Percentiles rank a stretch among this genome's conserved stretches.
These are phyloP conservation scores for Chiua virens DNA, from an alignment of 768 basidiomycete genomes.

Conservation along the genomic window DNA sequence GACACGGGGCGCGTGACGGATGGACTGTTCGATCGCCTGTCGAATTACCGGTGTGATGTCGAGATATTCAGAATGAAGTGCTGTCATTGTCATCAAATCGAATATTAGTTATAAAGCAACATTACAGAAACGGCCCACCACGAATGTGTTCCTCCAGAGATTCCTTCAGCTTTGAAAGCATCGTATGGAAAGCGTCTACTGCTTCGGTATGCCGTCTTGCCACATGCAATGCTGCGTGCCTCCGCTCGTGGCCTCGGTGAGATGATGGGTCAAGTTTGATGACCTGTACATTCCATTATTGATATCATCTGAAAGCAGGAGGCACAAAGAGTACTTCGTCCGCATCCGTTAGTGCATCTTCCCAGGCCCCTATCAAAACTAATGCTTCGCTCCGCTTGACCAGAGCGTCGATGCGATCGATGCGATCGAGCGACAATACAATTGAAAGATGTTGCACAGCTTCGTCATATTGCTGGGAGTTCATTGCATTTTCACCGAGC, in stretches of 20 bases:
- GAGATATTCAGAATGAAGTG: slow-evolving; percentile 1
- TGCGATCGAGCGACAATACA: not conserved
- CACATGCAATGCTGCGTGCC: not conserved
- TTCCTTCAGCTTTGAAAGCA: slow-evolving; percentile 1
- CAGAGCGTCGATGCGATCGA: too few relatives aligned
- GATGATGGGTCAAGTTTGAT: slow-evolving; percentile 3
- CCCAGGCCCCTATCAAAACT: too few relatives aligned
- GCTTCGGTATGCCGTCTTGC: slow-evolving; percentile 1
- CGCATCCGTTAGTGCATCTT: not conserved
- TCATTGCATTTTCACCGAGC: not conserved
- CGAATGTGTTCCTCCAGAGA: not conserved
- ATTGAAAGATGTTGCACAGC: not conserved
- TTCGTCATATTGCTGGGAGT: not conserved
- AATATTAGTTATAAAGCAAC: not conserved
- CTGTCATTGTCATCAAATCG: not conserved
- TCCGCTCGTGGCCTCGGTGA: not conserved
- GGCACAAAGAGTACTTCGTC: not conserved
- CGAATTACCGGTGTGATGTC: not conserved
- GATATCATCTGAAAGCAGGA: not conserved
- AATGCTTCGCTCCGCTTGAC: too few relatives aligned
- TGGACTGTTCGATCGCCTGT: not conserved
- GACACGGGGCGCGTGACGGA: not conserved
- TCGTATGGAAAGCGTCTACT: not conserved
- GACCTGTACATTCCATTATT: not conserved
- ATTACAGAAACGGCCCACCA: not conserved